Evolutionary conservation across 768 basidiomycete genomes (phyloP).

Genomic region (Kwoniella shandongensis): DNA sequence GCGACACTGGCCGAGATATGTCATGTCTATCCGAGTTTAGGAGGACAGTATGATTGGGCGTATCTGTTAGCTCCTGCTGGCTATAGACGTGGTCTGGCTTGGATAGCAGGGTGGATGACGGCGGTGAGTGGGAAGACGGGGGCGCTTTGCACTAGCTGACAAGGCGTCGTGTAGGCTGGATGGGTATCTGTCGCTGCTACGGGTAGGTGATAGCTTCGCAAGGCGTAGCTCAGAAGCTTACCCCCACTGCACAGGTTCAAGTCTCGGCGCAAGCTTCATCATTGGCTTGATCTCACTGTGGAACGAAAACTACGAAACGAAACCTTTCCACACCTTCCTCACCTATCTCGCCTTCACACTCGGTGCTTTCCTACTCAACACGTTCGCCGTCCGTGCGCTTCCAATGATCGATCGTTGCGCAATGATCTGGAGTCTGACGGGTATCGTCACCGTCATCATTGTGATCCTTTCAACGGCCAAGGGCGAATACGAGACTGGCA

Average conservation of each 20-base stretch:
- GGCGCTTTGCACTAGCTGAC: background rate
- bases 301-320: constrained; percentile 10
- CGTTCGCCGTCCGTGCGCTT: constrained; percentile 12
- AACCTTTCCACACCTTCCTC: constrained; percentile 18
- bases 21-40: constrained; percentile 7
- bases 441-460: constrained; percentile 9
- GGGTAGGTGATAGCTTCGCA: background rate
- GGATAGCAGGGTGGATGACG: constrained; percentile 17
- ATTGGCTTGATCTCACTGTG: constrained; percentile 7
- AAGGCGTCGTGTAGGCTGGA: constrained; percentile 2
- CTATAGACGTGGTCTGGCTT: constrained; percentile 5
- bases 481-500: constrained; percentile 13
- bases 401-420: constrained; percentile 14
- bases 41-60: constrained; percentile 18
- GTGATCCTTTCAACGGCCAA: constrained; percentile 4
- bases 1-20: constrained; percentile 14
- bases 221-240: background rate
- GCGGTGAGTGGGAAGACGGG: constrained; percentile 2
- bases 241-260: no score
- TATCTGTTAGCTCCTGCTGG: constrained; percentile 7
- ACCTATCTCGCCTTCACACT: constrained; percentile 21
- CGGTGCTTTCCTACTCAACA: constrained; percentile 13
- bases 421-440: constrained; percentile 11
- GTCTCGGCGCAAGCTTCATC: constrained; percentile 12
- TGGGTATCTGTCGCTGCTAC: constrained; percentile 21